Conservation (phyloP, 1,284 basidiomycete species). For the Ceratobasidium sp. region DNA sequence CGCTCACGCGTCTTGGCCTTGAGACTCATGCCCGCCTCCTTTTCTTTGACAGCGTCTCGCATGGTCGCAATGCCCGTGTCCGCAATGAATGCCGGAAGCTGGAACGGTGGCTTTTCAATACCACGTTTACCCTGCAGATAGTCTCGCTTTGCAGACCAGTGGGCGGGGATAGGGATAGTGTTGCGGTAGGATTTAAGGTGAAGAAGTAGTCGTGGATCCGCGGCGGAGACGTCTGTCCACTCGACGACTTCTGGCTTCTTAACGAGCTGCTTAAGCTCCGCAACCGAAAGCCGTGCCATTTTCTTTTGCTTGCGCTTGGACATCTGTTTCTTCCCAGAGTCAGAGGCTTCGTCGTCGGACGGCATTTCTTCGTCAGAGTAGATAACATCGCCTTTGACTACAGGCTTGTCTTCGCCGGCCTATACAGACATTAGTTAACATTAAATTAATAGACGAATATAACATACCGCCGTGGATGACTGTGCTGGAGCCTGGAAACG, state of each 20-base stretch:
- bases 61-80: conserved; percentile 99
- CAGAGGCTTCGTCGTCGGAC: conserved; percentile 68
- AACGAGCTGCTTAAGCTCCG: conserved; percentile 96
- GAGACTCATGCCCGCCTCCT: conserved; percentile 92
- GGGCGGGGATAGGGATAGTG: conserved; percentile 91
- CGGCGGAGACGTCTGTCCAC: conserved; percentile 96
- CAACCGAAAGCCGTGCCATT: conserved; percentile 85
- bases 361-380: conserved; percentile 89
- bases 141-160: conserved; percentile 98
- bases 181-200: conserved; percentile 94
- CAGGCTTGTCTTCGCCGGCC: conserved; percentile 56
- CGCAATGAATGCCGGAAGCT: conserved; percentile 93
- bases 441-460: background rate
- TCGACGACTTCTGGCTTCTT: conserved; percentile 98
- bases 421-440: conserved; percentile 9
- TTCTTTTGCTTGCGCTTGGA: conserved; percentile 93
- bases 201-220: conserved; percentile 90
- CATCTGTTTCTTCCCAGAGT: conserved; percentile 66
- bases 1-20: conserved; percentile 96
- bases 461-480: background rate
- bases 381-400: conserved; percentile 80
- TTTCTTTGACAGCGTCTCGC: conserved; percentile 96
- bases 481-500: conserved; percentile 71
- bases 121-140: conserved; percentile 97
- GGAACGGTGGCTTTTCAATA: conserved; percentile 97